A percentile compares a stretch with the other conserved stretches of the same genome.
Conservation (phyloP, 257 asterid genomes). For the Hygrophila difformis region DNA sequence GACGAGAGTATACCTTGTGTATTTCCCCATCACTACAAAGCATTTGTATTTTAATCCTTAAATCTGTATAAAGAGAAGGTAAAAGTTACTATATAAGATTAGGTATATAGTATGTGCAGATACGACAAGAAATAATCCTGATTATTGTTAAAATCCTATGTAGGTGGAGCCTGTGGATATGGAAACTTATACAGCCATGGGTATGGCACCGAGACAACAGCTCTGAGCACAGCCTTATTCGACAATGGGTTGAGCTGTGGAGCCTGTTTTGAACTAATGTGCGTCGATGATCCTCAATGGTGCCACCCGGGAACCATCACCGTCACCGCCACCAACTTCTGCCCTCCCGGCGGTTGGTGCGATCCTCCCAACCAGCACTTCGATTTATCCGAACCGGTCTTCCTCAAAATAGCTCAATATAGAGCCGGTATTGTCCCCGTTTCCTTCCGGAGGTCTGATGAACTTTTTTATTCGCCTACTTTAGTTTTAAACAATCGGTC, state of each 20-base stretch:
- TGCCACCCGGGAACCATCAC: slow-evolving; percentile 33
- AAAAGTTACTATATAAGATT: not conserved
- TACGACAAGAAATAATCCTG: not conserved
- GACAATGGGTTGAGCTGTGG: slow-evolving; percentile 52
- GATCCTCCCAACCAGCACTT: slow-evolving; percentile 55
- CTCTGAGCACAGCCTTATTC: slow-evolving; percentile 42
- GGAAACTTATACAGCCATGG: slow-evolving; percentile 47
- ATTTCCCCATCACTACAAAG: too few relatives aligned
- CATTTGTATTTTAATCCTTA: too few relatives aligned
- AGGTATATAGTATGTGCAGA: too few relatives aligned
- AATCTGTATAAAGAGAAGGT: too few relatives aligned
- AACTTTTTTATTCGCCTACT: not conserved
- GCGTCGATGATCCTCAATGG: slow-evolving; percentile 26
- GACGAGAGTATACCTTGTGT: too few relatives aligned
- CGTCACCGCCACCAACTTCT: slow-evolving; percentile 59
- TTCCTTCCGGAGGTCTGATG: slow-evolving; percentile 32
- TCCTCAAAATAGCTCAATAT: slow-evolving; percentile 45
- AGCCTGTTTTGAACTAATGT: slow-evolving; percentile 31
- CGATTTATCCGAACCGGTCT: slow-evolving; percentile 50
- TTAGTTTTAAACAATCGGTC: too few relatives aligned
- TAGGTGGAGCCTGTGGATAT: not conserved
- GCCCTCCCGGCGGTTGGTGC: slow-evolving; percentile 74
- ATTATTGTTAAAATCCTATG: not conserved
- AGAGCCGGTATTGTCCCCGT: slow-evolving; percentile 19
- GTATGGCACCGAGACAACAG: slow-evolving; percentile 44